These are phyloP conservation scores for Calophaca sinica DNA, from an alignment of 306 rosid genomes.

Conservation along the genomic window DNA sequence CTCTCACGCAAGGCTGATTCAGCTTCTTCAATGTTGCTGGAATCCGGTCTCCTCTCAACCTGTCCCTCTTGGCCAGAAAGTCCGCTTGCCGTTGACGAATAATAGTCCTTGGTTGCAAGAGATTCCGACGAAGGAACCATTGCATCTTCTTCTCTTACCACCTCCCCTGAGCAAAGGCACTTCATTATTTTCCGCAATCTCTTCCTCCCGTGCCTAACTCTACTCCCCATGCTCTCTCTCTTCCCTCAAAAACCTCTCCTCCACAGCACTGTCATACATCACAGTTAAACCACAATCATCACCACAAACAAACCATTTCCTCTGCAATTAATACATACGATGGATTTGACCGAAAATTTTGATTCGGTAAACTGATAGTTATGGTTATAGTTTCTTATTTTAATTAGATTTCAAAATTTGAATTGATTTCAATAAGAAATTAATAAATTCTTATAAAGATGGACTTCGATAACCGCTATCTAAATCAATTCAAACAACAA, in stretches of 20 bases:
- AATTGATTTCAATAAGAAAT: slow-evolving; percentile 1
- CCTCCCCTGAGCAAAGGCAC: slow-evolving; percentile 74
- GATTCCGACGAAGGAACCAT: slow-evolving; percentile 58
- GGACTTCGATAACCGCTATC: background rate
- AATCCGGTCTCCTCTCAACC: slow-evolving; percentile 53
- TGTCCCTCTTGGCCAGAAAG: slow-evolving; percentile 52
- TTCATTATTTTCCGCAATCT: slow-evolving; percentile 67
- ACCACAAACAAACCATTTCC: background rate
- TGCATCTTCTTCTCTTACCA: slow-evolving; percentile 54
- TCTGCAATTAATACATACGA: background rate
- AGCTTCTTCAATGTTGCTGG: slow-evolving; percentile 79
- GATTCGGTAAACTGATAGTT: background rate
- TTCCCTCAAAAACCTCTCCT: slow-evolving; percentile 55
- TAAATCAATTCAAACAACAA: slow-evolving; percentile 25
- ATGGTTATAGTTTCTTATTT: background rate
- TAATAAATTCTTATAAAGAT: slow-evolving; percentile 3
- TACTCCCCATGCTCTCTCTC: slow-evolving; percentile 65
- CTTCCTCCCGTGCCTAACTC: slow-evolving; percentile 50
- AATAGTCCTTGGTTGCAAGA: slow-evolving; percentile 59
- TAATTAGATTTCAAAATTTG: background rate
- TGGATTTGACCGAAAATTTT: background rate
- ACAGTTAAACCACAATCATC: slow-evolving; percentile 35
- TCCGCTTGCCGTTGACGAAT: slow-evolving; percentile 51
- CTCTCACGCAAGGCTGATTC: slow-evolving; percentile 83
- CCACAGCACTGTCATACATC: slow-evolving; percentile 41